Evolutionary conservation across 1,284 basidiomycete genomes (phyloP).

Genomic region (Ustilago curta): DNA sequence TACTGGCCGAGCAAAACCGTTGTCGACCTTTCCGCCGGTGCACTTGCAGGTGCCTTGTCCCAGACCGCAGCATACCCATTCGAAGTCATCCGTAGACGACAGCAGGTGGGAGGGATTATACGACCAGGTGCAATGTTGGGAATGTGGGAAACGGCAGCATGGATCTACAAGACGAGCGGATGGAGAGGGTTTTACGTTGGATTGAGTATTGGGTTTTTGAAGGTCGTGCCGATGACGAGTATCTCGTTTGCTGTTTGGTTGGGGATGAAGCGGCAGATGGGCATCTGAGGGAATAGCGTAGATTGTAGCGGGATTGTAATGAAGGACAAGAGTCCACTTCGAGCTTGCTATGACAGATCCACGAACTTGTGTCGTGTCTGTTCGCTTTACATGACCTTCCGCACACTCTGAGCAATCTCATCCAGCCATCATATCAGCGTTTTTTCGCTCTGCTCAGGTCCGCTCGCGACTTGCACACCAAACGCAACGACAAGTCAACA

Average conservation of each 20-base stretch:
- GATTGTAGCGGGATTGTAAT: too few species aligned
- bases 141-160: conserved; percentile 65
- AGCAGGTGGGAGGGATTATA: conserved; percentile 86
- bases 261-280: conserved; percentile 67
- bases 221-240: conserved; percentile 93
- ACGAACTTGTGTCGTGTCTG: too few species aligned
- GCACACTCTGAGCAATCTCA: too few species aligned
- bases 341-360: too few species aligned
- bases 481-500: not conserved
- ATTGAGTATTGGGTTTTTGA: conserved; percentile 90
- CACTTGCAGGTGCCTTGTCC: conserved; percentile 85
- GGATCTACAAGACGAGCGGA: conserved; percentile 79
- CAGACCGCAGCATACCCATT: conserved; percentile 97
- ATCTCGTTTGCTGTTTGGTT: conserved; percentile 67
- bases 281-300: conserved; percentile 33
- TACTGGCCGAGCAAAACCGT: conserved; percentile 67
- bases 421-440: too few species aligned
- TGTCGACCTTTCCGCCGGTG: conserved; percentile 81
- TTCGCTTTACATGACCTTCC: too few species aligned
- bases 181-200: conserved; percentile 94
- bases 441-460: too few species aligned
- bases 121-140: conserved; percentile 62
- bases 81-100: conserved; percentile 89
- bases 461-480: too few species aligned
- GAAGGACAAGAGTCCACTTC: too few species aligned